These are phyloP conservation scores for Pythium diclinum DNA, from an alignment of 352 stramenopile genomes.

Conservation along the genomic window DNA sequence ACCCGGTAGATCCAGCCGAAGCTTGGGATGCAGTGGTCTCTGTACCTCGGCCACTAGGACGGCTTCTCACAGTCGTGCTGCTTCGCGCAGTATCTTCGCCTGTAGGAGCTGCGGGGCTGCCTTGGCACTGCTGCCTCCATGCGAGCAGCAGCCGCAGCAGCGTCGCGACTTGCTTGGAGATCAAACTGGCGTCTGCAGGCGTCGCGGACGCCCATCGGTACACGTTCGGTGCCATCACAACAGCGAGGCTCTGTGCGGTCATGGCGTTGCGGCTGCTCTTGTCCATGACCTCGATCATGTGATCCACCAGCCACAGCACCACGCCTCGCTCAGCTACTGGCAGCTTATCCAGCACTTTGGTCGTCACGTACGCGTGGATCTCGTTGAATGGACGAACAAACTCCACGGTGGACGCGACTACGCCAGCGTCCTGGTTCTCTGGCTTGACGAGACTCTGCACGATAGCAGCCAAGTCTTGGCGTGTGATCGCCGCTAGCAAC, in stretches of 20 bases:
- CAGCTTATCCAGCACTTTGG: slow-evolving; percentile 29
- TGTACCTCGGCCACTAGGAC: neutral
- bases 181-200: slow-evolving; percentile 18
- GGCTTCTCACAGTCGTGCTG: neutral
- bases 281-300: slow-evolving; percentile 52
- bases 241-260: slow-evolving; percentile 43
- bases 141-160: slow-evolving; percentile 40
- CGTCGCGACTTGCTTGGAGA: slow-evolving; percentile 33
- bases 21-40: neutral
- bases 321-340: slow-evolving; percentile 32
- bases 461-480: slow-evolving; percentile 21
- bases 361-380: slow-evolving; percentile 13
- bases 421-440: neutral
- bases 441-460: slow-evolving; percentile 25
- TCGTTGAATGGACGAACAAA: slow-evolving; percentile 15
- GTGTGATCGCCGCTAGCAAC: slow-evolving; percentile 28
- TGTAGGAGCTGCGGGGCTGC: neutral
- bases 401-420: slow-evolving; percentile 4
- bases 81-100: neutral
- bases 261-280: slow-evolving; percentile 44
- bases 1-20: neutral
- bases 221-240: slow-evolving; percentile 61
- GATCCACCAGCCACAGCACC: slow-evolving; percentile 64
- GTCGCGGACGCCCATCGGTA: slow-evolving; percentile 32
- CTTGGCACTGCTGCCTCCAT: slow-evolving; percentile 29